phyloP scores from a whole-genome alignment of 2,329 filamentous ascomycete genomes.

The Calonectria pseudoturangicola region DNA sequence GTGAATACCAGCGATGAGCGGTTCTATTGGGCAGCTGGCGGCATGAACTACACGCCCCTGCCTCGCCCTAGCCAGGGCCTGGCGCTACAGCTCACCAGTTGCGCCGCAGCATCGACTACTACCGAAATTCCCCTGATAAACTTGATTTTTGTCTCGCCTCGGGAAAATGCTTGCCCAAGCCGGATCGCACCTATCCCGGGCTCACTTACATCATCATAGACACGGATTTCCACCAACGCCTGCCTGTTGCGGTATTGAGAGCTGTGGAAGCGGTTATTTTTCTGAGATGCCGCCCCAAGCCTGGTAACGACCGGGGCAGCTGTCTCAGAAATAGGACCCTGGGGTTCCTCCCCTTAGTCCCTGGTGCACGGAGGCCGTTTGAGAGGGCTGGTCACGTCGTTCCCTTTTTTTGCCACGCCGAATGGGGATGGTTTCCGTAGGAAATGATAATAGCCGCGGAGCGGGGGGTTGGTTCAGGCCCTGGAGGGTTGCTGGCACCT shows the following conservation, averaged over 20 bases:
- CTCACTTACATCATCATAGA: constrained; percentile 35
- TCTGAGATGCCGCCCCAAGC: constrained; percentile 49
- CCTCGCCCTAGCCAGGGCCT: constrained; percentile 33
- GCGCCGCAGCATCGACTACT: constrained; percentile 32
- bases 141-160: constrained; percentile 37
- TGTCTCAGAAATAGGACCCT: constrained; percentile 54
- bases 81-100: constrained; percentile 41
- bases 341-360: constrained; percentile 38
- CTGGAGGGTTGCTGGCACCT: constrained; percentile 31
- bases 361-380: constrained; percentile 44
- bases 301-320: constrained; percentile 38
- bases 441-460: constrained; percentile 16
- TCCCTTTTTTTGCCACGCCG: constrained; percentile 37
- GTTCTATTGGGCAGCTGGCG: constrained; percentile 37
- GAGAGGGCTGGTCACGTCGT: constrained; percentile 30
- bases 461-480: constrained; percentile 10
- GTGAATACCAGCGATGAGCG: constrained; percentile 33
- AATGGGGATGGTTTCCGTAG: constrained; percentile 37
- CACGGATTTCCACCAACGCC: constrained; percentile 40
- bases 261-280: constrained; percentile 51
- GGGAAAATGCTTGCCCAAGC: constrained; percentile 31
- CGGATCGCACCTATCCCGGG: constrained; percentile 34
- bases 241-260: constrained; percentile 44
- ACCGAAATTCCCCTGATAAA: constrained; percentile 10
- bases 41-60: constrained; percentile 51